Conservation (phyloP, 306 rosid genomes). For the Medicago lupulina region DNA sequence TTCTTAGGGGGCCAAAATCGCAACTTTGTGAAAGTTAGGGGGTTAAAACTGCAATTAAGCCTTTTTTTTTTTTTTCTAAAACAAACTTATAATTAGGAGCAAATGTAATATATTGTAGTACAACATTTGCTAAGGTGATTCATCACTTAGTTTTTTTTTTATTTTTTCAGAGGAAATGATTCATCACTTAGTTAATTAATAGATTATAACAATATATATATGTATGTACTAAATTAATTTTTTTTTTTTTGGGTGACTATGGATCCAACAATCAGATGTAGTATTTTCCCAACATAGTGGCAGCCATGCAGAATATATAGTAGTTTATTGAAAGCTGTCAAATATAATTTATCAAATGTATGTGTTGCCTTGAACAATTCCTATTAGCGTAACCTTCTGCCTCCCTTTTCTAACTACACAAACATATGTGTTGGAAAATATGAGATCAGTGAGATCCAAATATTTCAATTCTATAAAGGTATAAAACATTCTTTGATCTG, state of each 20-base stretch:
- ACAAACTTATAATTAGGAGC: too few species aligned
- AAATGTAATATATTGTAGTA: too few species aligned
- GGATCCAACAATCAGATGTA: background rate
- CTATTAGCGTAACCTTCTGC: background rate
- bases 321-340: background rate
- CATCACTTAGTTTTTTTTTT: too few species aligned
- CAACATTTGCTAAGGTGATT: too few species aligned
- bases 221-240: too few species aligned
- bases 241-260: background rate
- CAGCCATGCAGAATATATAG: background rate
- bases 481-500: constrained; percentile 1
- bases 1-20: too few species aligned
- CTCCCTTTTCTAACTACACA: background rate
- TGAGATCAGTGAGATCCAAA: constrained; percentile 5
- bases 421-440: background rate
- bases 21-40: too few species aligned
- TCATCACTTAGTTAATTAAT: too few species aligned
- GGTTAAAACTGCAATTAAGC: too few species aligned
- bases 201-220: too few species aligned
- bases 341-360: background rate
- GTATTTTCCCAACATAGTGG: background rate
- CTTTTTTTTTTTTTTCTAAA: too few species aligned
- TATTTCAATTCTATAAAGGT: background rate
- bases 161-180: too few species aligned
- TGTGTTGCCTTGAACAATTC: background rate